Percentiles rank a stretch among this genome's conserved stretches.
Conservation (phyloP, 306 rosid genomes). For the Cicer yamashitae region DNA sequence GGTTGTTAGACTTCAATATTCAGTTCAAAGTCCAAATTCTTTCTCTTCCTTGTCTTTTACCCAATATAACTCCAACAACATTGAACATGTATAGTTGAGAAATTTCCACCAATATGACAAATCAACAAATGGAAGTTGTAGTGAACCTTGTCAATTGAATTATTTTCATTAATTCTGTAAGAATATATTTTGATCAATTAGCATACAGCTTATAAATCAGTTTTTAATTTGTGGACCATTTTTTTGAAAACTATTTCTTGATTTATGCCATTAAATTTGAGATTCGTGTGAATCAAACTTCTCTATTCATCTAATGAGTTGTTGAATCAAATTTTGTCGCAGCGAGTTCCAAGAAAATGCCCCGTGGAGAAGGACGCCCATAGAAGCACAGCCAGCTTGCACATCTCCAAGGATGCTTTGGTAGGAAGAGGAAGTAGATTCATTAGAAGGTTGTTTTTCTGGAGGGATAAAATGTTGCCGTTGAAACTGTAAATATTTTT, state of each 20-base stretch:
- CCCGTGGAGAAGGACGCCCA: constrained; percentile 70
- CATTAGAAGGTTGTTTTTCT: constrained; percentile 19
- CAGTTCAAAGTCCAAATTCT: background rate
- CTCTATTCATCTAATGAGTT: constrained; percentile 12
- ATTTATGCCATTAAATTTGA: background rate
- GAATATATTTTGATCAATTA: background rate
- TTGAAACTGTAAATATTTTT: constrained; percentile 39
- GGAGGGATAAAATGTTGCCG: background rate
- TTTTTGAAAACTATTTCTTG: background rate
- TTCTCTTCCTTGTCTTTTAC: background rate
- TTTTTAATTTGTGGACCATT: constrained; percentile 23
- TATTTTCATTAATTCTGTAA: background rate
- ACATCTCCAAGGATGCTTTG: background rate
- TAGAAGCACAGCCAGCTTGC: constrained; percentile 20
- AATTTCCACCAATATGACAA: background rate
- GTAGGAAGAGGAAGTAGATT: background rate
- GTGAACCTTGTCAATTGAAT: constrained; percentile 1
- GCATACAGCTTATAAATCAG: background rate
- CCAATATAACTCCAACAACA: background rate
- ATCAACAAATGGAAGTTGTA: constrained; percentile 13
- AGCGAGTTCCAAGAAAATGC: constrained; percentile 68
- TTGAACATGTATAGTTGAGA: background rate
- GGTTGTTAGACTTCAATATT: too few relatives aligned
- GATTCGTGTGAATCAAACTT: background rate
- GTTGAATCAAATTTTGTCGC: constrained; percentile 46